These are phyloP conservation scores for Acacia acuminata DNA, from an alignment of 306 rosid genomes.

Conservation along the genomic window DNA sequence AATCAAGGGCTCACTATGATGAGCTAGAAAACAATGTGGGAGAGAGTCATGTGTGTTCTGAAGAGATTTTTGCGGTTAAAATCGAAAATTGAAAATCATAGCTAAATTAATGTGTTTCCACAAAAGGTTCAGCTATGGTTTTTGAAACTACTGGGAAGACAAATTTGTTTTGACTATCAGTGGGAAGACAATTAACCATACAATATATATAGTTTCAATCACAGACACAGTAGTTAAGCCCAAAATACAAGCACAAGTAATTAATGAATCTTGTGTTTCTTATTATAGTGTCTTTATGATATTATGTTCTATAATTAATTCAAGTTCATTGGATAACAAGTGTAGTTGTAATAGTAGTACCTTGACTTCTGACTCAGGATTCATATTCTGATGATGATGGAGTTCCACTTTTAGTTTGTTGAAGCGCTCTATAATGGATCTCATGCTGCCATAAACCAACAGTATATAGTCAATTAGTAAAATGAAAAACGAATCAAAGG, in stretches of 20 bases:
- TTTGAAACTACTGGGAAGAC: too few relatives aligned
- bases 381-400: constrained; percentile 47
- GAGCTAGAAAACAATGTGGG: too few relatives aligned
- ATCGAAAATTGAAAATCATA: too few relatives aligned
- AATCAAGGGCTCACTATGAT: too few relatives aligned
- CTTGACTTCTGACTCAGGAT: constrained; percentile 56
- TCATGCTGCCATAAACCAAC: constrained; percentile 48
- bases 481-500: not conserved
- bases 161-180: too few relatives aligned
- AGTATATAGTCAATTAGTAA: not conserved
- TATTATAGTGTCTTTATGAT: too few relatives aligned
- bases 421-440: constrained; percentile 55
- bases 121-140: too few relatives aligned
- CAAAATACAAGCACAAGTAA: not conserved
- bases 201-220: not conserved
- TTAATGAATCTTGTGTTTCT: not conserved
- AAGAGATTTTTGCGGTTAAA: too few relatives aligned
- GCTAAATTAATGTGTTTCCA: too few relatives aligned
- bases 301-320: too few relatives aligned
- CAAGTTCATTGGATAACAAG: not conserved
- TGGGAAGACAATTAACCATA: not conserved
- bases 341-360: constrained; percentile 27
- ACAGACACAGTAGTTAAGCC: not conserved
- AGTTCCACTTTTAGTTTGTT: constrained; percentile 52
- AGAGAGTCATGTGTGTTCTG: too few relatives aligned